These are phyloP conservation scores for Lactarius psammicola DNA, from an alignment of 768 basidiomycete genomes.

Conservation along the genomic window DNA sequence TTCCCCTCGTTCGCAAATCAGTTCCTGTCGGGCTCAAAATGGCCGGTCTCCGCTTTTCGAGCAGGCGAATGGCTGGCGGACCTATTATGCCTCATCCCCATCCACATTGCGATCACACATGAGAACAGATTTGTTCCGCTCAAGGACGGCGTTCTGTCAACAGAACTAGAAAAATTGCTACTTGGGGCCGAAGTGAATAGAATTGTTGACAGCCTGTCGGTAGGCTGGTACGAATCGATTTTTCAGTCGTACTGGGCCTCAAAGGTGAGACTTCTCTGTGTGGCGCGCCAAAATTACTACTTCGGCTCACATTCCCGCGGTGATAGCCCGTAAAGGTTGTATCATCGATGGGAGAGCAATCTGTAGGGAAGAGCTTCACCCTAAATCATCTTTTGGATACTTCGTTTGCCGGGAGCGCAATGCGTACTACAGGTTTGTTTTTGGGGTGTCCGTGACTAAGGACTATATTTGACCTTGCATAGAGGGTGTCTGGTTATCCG, in stretches of 20 bases:
- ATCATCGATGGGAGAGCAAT: conserved; percentile 68
- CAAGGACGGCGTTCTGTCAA: conserved; percentile 54
- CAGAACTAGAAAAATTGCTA: conserved; percentile 50
- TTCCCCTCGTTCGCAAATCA: conserved; percentile 34
- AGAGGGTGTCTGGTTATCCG: conserved; percentile 63
- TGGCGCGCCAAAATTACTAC: not conserved
- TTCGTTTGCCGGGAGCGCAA: conserved; percentile 64
- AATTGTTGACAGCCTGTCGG: conserved; percentile 53
- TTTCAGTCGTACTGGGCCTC: conserved; percentile 62
- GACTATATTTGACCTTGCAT: no score
- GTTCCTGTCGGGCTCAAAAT: conserved; percentile 17
- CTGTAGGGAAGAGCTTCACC: conserved; percentile 59
- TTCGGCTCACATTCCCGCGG: no score
- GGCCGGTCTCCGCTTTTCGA: conserved; percentile 40
- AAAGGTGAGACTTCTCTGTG: conserved; percentile 40
- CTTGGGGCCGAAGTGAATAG: conserved; percentile 58
- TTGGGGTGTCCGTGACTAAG: no score
- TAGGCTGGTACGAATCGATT: conserved; percentile 66
- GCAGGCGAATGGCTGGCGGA: conserved; percentile 64
- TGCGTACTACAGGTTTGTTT: conserved; percentile 50
- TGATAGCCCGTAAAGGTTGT: conserved; percentile 59
- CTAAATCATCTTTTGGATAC: conserved; percentile 63
- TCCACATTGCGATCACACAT: conserved; percentile 57
- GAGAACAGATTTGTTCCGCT: conserved; percentile 63
- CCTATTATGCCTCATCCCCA: conserved; percentile 61